Evolutionary conservation across 768 basidiomycete species (phyloP).

Genomic region (Termitomyces eurrhizus): DNA sequence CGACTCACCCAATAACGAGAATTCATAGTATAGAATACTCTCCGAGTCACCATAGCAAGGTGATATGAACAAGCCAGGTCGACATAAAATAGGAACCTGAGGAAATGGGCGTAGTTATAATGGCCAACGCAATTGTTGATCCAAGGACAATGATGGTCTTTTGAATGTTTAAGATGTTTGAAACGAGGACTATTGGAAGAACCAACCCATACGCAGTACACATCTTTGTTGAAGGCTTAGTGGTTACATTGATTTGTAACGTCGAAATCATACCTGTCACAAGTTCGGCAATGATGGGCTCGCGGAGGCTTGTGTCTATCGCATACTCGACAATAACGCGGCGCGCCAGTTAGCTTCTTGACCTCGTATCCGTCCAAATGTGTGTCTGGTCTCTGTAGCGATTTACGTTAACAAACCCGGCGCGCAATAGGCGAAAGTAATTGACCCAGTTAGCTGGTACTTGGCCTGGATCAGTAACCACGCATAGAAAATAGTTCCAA

Average conservation of each 20-base stretch:
- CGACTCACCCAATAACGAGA: slow-evolving; percentile 49
- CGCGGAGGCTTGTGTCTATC: slow-evolving; percentile 81
- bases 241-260: background rate
- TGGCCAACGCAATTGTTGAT: slow-evolving; percentile 94
- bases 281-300: slow-evolving; percentile 90
- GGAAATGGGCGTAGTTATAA: slow-evolving; percentile 83
- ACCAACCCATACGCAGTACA: slow-evolving; percentile 84
- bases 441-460: slow-evolving; percentile 80
- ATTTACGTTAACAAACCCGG: background rate
- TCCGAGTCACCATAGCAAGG: slow-evolving; percentile 70
- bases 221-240: slow-evolving; percentile 43
- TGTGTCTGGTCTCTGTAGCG: slow-evolving; percentile 67
- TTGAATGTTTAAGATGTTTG: slow-evolving; percentile 6
- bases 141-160: slow-evolving; percentile 93
- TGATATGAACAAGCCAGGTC: slow-evolving; percentile 90
- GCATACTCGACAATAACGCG: slow-evolving; percentile 87
- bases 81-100: slow-evolving; percentile 91
- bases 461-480: slow-evolving; percentile 77
- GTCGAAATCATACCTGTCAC: slow-evolving; percentile 45
- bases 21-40: slow-evolving; percentile 48
- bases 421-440: slow-evolving; percentile 2
- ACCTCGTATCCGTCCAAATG: slow-evolving; percentile 79
- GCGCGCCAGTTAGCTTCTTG: slow-evolving; percentile 79
- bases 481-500: slow-evolving; percentile 87
- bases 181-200: background rate